Base-by-base conservation (phyloP, 306 rosid species). In the Spatholobus suberectus region DNA sequence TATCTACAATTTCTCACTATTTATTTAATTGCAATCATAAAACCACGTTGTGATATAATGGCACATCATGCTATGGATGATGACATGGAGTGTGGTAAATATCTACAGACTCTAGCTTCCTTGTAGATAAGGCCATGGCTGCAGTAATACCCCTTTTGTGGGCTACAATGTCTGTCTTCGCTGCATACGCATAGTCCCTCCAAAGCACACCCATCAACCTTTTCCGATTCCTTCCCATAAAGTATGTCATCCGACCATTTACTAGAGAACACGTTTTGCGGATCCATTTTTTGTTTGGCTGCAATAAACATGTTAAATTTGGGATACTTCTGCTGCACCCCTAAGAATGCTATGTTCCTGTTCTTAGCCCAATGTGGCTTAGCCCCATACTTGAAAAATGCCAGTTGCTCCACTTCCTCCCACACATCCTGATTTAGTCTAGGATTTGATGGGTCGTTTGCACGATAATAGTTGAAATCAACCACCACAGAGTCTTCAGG, bases 351-450 rank as follows among this genome's bases (percentile, higher is more conserved):
- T 1, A 84, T 0, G 73, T 90, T 87, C 76, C 97, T 88, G 14
- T 93, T 93, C 69, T 93, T 91, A 1, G 86, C 97, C 97, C 96
- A 93, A 66, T 90, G 97, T 58, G 97, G 96, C 73, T 87, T 91
- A 7, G 96, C 97, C 26, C 88, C 92, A 59, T 93, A 73, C 44
- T 90, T 93, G 21, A 87, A 90, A 32, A 93, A 91, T 2, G 93
- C 96, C 84, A 89, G 57, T 73, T 93, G 96, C 84, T 93, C 97
- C 59, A 91, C 83, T 73, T 93, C 97, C 70, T 93, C 96, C 93
- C 88, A 88, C 44, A 91, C 87, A 41, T 93, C 94, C 52, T 91
- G 86, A 59, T 90, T 88, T 8, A 93, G 35, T 49, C 97, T 87
- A 8, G 97, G 97, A 37, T 84, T 82, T 52, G 67, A 89, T 3